These are phyloP conservation scores for Daldinia sp. DNA, from an alignment of 2,329 filamentous ascomycete species.

Conservation along the genomic window DNA sequence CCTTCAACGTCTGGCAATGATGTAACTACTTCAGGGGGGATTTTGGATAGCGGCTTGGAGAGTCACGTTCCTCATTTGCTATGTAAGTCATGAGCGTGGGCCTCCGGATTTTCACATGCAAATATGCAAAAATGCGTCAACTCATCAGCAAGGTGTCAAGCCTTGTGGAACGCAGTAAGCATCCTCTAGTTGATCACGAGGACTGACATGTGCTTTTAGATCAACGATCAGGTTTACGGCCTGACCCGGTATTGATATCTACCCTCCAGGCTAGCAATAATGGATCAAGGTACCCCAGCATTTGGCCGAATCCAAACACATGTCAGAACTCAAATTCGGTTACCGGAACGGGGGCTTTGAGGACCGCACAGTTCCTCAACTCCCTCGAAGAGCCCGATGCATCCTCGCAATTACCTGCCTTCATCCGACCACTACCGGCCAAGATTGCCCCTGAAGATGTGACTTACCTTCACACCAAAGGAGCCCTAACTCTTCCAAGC, in stretches of 20 bases:
- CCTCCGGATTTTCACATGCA: conserved; percentile 43
- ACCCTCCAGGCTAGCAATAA: conserved; percentile 42
- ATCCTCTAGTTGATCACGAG: conserved; percentile 32
- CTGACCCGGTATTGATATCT: conserved; percentile 48
- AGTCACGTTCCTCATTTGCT: conserved; percentile 58
- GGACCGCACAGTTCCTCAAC: conserved; percentile 54
- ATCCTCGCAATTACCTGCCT: conserved; percentile 65
- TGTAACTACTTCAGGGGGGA: conserved; percentile 34
- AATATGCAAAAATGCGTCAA: conserved; percentile 16
- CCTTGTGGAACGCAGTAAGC: conserved; percentile 26
- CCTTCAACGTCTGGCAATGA: conserved; percentile 38
- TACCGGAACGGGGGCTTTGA: conserved; percentile 46
- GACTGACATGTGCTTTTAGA: conserved; percentile 46
- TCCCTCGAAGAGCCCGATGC: conserved; percentile 59
- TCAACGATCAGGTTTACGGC: conserved; percentile 42
- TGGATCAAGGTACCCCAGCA: conserved; percentile 44
- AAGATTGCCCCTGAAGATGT: conserved; percentile 84
- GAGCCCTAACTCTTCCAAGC: conserved; percentile 79
- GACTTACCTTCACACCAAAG: conserved; percentile 83
- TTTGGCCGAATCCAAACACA: conserved; percentile 46
- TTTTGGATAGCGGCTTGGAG: conserved; percentile 46
- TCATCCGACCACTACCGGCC: conserved; percentile 80
- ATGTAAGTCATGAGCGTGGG: conserved; percentile 52
- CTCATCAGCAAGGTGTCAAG: conserved; percentile 20
- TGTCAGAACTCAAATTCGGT: conserved; percentile 39